A percentile compares a stretch with the other conserved stretches of the same genome.
Evolutionary conservation across 176 grass and related monocot species (phyloP).

Genomic region (Eremochloa ophiuroides): DNA sequence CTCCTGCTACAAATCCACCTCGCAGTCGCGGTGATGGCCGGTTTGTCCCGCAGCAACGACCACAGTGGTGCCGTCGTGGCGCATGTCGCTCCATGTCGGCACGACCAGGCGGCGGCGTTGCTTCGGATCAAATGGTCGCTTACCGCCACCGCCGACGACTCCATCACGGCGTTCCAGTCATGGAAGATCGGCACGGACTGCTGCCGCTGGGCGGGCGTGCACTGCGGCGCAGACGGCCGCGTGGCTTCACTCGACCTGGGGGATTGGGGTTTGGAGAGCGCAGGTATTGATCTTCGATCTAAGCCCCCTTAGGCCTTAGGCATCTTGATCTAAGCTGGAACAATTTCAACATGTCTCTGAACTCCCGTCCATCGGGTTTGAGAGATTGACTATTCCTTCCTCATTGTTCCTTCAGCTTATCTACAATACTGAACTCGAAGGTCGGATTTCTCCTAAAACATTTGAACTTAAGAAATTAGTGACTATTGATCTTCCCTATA

Average conservation of each 20-base stretch:
- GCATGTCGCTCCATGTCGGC: neutral
- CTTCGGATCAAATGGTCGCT: neutral
- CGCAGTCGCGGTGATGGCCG: neutral
- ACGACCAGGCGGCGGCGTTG: neutral
- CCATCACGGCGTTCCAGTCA: neutral
- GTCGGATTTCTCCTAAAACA: slow-evolving; percentile 2
- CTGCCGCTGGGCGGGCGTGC: neutral
- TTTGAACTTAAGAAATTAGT: slow-evolving; percentile 25
- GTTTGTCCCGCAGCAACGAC: neutral
- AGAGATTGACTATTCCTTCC: slow-evolving; percentile 16
- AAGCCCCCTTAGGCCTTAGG: slow-evolving; percentile 21
- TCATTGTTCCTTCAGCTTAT: slow-evolving; percentile 26
- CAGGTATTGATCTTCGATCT: slow-evolving; percentile 28
- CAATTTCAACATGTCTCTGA: neutral
- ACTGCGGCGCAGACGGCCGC: slow-evolving; percentile 6
- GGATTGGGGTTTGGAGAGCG: neutral
- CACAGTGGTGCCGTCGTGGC: neutral
- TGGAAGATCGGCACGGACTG: neutral
- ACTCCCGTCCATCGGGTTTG: slow-evolving; percentile 23
- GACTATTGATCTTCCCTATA: slow-evolving; percentile 20
- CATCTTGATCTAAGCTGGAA: slow-evolving; percentile 39
- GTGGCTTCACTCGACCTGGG: slow-evolving; percentile 37
- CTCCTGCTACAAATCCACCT: neutral
- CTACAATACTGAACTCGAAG: slow-evolving; percentile 13
- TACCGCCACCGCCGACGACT: neutral